A percentile compares a stretch with the other conserved stretches of the same genome.
Conservation (phyloP, 371 early-diverging fungal species). For the Neoconidiobolus thromboides region DNA sequence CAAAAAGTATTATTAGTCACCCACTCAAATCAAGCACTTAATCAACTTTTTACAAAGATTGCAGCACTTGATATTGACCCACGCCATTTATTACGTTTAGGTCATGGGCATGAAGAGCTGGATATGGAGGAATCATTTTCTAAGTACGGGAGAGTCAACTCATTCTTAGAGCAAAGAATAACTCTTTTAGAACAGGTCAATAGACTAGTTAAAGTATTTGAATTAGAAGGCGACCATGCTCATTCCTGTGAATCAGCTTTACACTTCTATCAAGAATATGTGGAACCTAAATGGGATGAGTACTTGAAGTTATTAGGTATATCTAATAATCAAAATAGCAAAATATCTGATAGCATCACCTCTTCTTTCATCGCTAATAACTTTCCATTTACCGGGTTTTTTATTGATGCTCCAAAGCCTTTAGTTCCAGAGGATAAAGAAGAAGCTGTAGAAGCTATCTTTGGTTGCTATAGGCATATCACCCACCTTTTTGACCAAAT, state of each 20-base stretch:
- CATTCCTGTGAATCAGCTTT: constrained; percentile 84
- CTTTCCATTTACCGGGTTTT: constrained; percentile 73
- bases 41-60: constrained; percentile 88
- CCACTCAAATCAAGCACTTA: constrained; percentile 87
- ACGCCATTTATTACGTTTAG: constrained; percentile 78
- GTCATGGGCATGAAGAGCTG: constrained; percentile 84
- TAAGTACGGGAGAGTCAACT: constrained; percentile 80
- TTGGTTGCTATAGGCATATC: constrained; percentile 66
- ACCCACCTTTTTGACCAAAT: constrained; percentile 48
- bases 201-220: constrained; percentile 46
- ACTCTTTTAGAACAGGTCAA: constrained; percentile 56
- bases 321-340: constrained; percentile 3
- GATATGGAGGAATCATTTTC: constrained; percentile 61
- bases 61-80: constrained; percentile 69
- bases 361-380: constrained; percentile 14
- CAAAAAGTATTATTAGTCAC: constrained; percentile 83
- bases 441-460: constrained; percentile 27
- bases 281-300: constrained; percentile 53
- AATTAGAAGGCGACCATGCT: constrained; percentile 68
- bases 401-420: constrained; percentile 50
- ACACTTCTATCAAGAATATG: constrained; percentile 62
- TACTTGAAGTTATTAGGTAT: constrained; percentile 21
- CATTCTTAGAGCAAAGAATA: constrained; percentile 67
- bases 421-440: constrained; percentile 13
- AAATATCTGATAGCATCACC: background rate